Evolutionary conservation across 768 basidiomycete species (phyloP).

Genomic region (Inosperma sp.): DNA sequence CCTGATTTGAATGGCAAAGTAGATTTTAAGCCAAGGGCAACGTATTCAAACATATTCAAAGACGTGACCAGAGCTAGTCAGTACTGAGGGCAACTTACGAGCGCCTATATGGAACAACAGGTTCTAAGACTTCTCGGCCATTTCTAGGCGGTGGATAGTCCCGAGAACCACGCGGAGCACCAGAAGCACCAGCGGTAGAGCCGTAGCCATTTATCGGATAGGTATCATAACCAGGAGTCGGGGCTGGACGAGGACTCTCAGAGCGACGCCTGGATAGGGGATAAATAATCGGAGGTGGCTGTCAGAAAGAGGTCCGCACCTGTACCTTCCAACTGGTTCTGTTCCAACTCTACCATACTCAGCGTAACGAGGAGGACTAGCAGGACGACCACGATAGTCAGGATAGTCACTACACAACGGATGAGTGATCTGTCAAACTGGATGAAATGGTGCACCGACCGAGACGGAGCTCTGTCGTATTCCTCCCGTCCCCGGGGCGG

Average conservation of each 20-base stretch:
- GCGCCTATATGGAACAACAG: conserved; percentile 39
- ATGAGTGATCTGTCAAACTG: neutral
- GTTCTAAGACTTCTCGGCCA: conserved; percentile 42
- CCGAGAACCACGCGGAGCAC: conserved; percentile 35
- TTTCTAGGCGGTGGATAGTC: conserved; percentile 47
- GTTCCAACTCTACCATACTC: conserved; percentile 50
- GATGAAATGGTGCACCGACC: conserved; percentile 38
- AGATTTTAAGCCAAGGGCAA: conserved; percentile 8
- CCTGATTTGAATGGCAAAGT: conserved; percentile 1
- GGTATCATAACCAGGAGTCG: conserved; percentile 47
- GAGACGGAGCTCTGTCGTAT: conserved; percentile 56
- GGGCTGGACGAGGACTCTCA: conserved; percentile 57
- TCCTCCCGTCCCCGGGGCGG: conserved; percentile 62
- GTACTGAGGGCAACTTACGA: conserved; percentile 27
- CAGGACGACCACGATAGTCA: conserved; percentile 52
- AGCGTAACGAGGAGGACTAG: conserved; percentile 47
- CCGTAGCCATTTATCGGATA: conserved; percentile 51
- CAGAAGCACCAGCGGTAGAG: conserved; percentile 31
- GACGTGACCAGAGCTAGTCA: too few relatives aligned
- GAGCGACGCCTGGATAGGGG: conserved; percentile 56
- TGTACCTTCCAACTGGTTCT: conserved; percentile 44
- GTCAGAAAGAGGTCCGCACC: conserved; percentile 27
- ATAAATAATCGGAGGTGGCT: neutral
- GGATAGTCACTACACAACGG: conserved; percentile 48
- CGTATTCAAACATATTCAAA: too few relatives aligned